phyloP scores from a whole-genome alignment of 176 grass and related monocot species.

The Eleusine indica region DNA sequence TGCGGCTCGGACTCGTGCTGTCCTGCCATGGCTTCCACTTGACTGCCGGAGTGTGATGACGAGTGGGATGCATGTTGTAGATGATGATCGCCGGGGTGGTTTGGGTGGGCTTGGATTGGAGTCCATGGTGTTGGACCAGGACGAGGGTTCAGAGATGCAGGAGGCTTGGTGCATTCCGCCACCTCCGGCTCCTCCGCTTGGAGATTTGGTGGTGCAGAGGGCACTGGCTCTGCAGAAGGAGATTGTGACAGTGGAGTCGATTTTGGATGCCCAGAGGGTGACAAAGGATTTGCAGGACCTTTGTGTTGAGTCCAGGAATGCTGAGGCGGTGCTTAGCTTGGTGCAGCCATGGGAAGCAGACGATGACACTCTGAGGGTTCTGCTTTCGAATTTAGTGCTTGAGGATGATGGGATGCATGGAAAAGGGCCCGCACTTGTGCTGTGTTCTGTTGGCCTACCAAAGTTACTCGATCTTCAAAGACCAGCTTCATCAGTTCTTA shows the following conservation, averaged over 20 bases:
- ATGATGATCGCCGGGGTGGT: not conserved
- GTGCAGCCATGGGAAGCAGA: slow-evolving; percentile 74
- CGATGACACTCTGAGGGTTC: slow-evolving; percentile 51
- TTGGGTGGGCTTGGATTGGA: slow-evolving; percentile 1
- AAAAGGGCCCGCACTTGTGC: slow-evolving; percentile 50
- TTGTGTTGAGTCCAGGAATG: slow-evolving; percentile 59
- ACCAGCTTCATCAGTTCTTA: slow-evolving; percentile 59
- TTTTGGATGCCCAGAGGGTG: slow-evolving; percentile 39
- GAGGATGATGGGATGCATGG: slow-evolving; percentile 27
- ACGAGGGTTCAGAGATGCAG: slow-evolving; percentile 39
- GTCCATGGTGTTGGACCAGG: slow-evolving; percentile 26
- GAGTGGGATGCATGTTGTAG: not conserved
- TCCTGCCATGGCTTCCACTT: slow-evolving; percentile 66
- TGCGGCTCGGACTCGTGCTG: slow-evolving; percentile 27
- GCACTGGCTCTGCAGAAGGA: slow-evolving; percentile 47
- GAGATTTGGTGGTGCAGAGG: slow-evolving; percentile 9
- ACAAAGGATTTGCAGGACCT: slow-evolving; percentile 58
- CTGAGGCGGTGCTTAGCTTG: slow-evolving; percentile 55
- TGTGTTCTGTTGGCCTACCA: slow-evolving; percentile 71
- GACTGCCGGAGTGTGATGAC: slow-evolving; percentile 28
- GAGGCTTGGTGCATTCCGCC: not conserved
- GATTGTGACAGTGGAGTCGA: slow-evolving; percentile 41
- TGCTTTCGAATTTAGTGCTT: slow-evolving; percentile 57
- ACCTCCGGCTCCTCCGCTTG: slow-evolving; percentile 27
- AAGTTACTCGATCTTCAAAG: slow-evolving; percentile 64